These are phyloP conservation scores for Tetrapyrgos nigripes DNA, from an alignment of 1,284 basidiomycete species.

Conservation along the genomic window DNA sequence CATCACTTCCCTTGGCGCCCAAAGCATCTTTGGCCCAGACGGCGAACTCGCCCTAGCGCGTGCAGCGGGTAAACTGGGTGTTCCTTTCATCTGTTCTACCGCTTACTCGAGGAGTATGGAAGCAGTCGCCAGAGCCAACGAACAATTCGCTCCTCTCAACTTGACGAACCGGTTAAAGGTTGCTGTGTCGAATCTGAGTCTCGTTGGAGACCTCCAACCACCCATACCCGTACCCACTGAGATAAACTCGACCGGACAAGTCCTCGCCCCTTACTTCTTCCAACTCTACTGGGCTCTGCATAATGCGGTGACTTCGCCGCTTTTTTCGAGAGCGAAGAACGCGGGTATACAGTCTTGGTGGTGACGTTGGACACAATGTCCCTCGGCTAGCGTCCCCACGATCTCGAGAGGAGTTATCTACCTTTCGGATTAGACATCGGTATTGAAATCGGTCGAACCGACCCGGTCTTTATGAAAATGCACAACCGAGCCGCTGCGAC, in stretches of 20 bases:
- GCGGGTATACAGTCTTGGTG: conserved; percentile 73
- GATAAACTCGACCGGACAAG: too few species aligned
- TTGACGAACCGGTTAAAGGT: not conserved
- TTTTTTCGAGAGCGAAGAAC: conserved; percentile 69
- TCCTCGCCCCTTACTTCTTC: conserved; percentile 69
- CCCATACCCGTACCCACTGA: too few species aligned
- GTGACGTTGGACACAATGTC: conserved; percentile 73
- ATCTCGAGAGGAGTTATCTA: conserved; percentile 62
- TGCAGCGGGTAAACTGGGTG: conserved; percentile 66
- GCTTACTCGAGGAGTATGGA: conserved; percentile 76
- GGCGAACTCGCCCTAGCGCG: conserved; percentile 74
- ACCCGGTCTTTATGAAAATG: conserved; percentile 74
- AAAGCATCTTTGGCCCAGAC: conserved; percentile 70
- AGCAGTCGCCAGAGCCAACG: conserved; percentile 72
- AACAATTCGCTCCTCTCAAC: conserved; percentile 30
- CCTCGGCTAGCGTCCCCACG: conserved; percentile 74
- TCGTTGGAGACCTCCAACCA: not conserved
- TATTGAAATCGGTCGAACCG: conserved; percentile 61
- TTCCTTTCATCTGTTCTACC: conserved; percentile 79
- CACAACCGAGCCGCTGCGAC: conserved; percentile 49
- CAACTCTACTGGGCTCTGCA: conserved; percentile 82
- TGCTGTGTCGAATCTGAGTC: not conserved
- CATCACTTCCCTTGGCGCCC: conserved; percentile 76
- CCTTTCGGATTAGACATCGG: conserved; percentile 70
- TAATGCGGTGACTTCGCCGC: conserved; percentile 66